phyloP scores from a whole-genome alignment of 345 rosid species.

The Aquilaria malaccensis region DNA sequence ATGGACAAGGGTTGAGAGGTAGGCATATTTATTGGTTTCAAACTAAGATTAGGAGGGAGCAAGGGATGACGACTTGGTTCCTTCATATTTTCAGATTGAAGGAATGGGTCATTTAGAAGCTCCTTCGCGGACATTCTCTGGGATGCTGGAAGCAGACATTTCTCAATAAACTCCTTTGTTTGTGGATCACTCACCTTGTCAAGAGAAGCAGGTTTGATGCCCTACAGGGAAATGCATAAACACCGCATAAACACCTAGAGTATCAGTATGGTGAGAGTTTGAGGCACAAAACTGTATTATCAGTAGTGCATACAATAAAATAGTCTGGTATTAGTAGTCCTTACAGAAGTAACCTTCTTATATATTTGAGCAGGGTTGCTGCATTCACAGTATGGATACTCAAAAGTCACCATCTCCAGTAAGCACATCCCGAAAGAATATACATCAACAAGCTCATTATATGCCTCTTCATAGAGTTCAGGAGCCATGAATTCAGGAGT shows the following conservation, averaged over 20 bases:
- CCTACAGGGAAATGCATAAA: constrained; percentile 31
- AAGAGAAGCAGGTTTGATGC: constrained; percentile 72
- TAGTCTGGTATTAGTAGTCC: constrained; percentile 12
- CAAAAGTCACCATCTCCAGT: constrained; percentile 77
- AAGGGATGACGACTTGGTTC: constrained; percentile 20
- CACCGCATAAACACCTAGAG: neutral
- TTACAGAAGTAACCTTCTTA: constrained; percentile 73
- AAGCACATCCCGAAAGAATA: constrained; percentile 89
- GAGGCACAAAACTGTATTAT: neutral
- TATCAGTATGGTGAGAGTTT: neutral
- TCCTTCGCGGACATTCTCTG: constrained; percentile 58
- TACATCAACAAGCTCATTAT: constrained; percentile 75
- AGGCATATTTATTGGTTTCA: constrained; percentile 22
- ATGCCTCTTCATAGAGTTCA: constrained; percentile 83
- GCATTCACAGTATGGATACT: constrained; percentile 80
- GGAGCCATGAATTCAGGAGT: constrained; percentile 98
- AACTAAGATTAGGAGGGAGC: constrained; percentile 22
- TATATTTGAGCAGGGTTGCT: constrained; percentile 69
- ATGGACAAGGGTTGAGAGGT: constrained; percentile 35
- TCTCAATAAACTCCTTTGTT: constrained; percentile 73
- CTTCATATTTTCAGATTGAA: constrained; percentile 35
- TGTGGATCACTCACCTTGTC: constrained; percentile 59
- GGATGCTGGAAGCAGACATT: constrained; percentile 73
- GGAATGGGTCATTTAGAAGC: constrained; percentile 74
- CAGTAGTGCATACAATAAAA: too few relatives aligned